A percentile compares a stretch with the other conserved stretches of the same genome.
These are phyloP conservation scores for Candida orba DNA, from an alignment of 805 yeast species.

Conservation along the genomic window DNA sequence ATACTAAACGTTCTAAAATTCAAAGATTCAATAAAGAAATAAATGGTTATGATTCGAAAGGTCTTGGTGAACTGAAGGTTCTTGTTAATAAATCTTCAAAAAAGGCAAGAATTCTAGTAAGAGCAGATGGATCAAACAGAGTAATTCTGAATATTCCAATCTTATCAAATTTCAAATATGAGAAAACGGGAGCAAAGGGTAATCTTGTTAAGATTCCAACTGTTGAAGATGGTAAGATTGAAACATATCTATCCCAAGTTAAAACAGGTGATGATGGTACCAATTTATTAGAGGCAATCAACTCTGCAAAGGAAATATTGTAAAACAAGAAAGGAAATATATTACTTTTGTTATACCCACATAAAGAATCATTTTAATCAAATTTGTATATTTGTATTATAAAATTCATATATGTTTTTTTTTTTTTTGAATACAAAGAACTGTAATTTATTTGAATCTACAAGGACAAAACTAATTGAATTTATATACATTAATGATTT, in stretches of 20 bases:
- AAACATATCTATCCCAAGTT: conserved; percentile 66
- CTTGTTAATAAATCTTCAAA: conserved; percentile 49
- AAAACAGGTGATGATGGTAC: conserved; percentile 68
- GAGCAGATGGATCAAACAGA: conserved; percentile 86
- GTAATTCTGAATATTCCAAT: conserved; percentile 66
- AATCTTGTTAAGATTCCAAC: conserved; percentile 62
- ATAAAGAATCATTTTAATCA: too few species aligned
- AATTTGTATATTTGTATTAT: too few species aligned
- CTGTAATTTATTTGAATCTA: not conserved
- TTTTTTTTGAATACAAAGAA: not conserved
- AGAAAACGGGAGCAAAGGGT: conserved; percentile 50
- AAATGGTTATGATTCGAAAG: conserved; percentile 51
- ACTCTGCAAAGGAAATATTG: conserved; percentile 11
- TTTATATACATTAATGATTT: not conserved
- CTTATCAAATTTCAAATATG: conserved; percentile 50
- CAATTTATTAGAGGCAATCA: conserved; percentile 34
- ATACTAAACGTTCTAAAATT: conserved; percentile 64
- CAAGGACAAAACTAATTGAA: not conserved
- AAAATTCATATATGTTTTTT: too few species aligned
- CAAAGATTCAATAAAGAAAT: conserved; percentile 50
- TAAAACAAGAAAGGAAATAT: not conserved
- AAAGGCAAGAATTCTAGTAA: conserved; percentile 64
- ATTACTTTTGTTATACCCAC: not conserved
- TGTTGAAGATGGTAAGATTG: conserved; percentile 48
- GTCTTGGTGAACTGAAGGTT: conserved; percentile 78